These are phyloP conservation scores for Saccharomyces jurei DNA, from an alignment of 805 yeast genomes.

Conservation along the genomic window DNA sequence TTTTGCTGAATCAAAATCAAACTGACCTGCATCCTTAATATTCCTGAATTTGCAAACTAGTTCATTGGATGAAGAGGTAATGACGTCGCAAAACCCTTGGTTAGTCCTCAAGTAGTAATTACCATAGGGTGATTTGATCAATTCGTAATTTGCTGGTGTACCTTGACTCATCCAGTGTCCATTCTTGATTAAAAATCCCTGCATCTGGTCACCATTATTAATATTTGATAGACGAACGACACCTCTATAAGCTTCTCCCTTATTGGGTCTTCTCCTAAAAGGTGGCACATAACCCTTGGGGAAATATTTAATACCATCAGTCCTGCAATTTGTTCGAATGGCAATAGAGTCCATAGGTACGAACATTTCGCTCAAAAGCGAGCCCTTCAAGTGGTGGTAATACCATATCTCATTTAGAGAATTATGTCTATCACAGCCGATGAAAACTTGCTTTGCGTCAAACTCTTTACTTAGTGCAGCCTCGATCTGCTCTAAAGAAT, in stretches of 20 bases:
- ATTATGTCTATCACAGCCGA: constrained; percentile 48
- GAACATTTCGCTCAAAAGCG: constrained; percentile 58
- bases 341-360: constrained; percentile 49
- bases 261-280: constrained; percentile 23
- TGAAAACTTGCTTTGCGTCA: constrained; percentile 46
- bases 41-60: constrained; percentile 28
- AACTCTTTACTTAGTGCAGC: constrained; percentile 43
- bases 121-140: constrained; percentile 55
- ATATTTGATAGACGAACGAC: constrained; percentile 10
- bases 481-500: constrained; percentile 47
- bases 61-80: constrained; percentile 20
- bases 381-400: constrained; percentile 65
- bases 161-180: constrained; percentile 81
- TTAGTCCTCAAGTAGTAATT: constrained; percentile 65
- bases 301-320: constrained; percentile 54
- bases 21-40: constrained; percentile 42
- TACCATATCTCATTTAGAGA: constrained; percentile 58
- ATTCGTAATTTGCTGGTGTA: constrained; percentile 71
- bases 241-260: constrained; percentile 9
- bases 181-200: constrained; percentile 60
- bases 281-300: constrained; percentile 50
- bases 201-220: constrained; percentile 23
- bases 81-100: constrained; percentile 63
- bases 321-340: constrained; percentile 56
- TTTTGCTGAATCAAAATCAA: constrained; percentile 33